Evolutionary conservation across 805 yeast species (phyloP).

Genomic region (Lachancea meyersii): DNA sequence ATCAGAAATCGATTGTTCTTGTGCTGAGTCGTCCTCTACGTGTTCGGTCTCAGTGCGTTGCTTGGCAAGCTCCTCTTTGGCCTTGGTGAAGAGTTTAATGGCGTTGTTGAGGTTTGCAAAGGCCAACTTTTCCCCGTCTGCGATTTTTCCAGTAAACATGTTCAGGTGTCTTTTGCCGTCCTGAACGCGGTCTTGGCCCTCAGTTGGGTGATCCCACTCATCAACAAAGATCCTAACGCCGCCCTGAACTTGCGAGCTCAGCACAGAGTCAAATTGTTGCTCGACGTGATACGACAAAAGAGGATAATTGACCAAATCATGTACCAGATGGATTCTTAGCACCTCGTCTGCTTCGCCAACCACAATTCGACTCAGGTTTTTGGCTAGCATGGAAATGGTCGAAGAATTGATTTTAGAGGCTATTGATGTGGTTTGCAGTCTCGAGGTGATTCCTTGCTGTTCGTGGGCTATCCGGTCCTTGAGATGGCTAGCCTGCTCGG

Average conservation of each 20-base stretch:
- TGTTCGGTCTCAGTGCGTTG: conserved; percentile 18
- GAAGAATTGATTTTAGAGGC: conserved; percentile 23
- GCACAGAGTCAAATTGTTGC: conserved; percentile 52
- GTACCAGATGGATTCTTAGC: conserved; percentile 56
- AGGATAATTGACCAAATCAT: conserved; percentile 54
- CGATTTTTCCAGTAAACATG: conserved; percentile 65
- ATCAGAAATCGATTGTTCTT: conserved; percentile 41
- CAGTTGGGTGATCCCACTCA: conserved; percentile 41
- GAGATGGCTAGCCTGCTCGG: conserved; percentile 40
- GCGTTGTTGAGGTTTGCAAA: conserved; percentile 79
- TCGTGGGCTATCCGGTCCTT: conserved; percentile 33
- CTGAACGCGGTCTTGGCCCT: conserved; percentile 19
- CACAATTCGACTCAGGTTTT: conserved; percentile 28
- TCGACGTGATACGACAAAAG: conserved; percentile 41
- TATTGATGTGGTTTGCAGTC: conserved; percentile 29
- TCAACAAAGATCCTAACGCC: conserved; percentile 57
- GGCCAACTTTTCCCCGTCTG: conserved; percentile 84
- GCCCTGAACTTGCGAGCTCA: conserved; percentile 69
- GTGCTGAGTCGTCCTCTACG: conserved; percentile 17
- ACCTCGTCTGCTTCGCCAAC: conserved; percentile 45
- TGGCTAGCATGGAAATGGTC: conserved; percentile 29
- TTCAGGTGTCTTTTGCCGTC: conserved; percentile 45
- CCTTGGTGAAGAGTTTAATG: conserved; percentile 39
- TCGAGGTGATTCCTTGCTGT: conserved; percentile 29
- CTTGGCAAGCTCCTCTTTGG: conserved; percentile 28